Base-by-base conservation (phyloP, 441 rosid genomes). In the Pelargonium citronellum region DNA sequence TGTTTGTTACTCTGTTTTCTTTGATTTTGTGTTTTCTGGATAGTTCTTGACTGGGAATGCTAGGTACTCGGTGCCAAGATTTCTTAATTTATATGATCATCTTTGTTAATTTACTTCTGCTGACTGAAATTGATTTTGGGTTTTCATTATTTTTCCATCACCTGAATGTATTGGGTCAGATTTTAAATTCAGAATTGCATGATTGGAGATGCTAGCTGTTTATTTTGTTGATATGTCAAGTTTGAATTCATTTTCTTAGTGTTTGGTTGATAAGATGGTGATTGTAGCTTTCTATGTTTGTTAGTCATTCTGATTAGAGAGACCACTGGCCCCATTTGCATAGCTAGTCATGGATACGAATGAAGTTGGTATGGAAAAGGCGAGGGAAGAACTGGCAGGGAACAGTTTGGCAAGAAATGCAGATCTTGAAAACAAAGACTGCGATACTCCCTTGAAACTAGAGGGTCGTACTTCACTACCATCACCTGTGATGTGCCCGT, bases 321-420 rank as follows among this genome's bases (percentile, higher is more conserved):
- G 22, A 49, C 24, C 4, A 1, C 62, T 69, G 20, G 46, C 58
- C 46, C 58, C 46, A 16, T 22, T 57, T 61, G 62, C 57, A 55
- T 6, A 27, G 68, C 69, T 46, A 78, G 60, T 69, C 67, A 58
- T 44, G 8, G 27, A 61, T 44, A 69, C 64, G 55, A 43, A 65
- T 77, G 79, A 69, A 57, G 64, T 67, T 73, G 70, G 61, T 24
- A 86, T 86, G 92, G 90, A 82, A 43, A 70, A 74, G 78, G 76
- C 74, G 10, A 83, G 73, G 44, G 86, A 86, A 78, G 85, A 87
- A 67, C 73, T 69, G 20, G 79, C 74, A 44, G 76, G 82, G 53
- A 82, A 69, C 74, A 78, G 76, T 72, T 67, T 71, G 70, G 71
- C 66, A 47, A 70, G 71, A 61, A 71, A 75, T 71, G 68, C 69